phyloP scores from a whole-genome alignment of 208 protist species.

The Kentomonas sorsogonicus region DNA sequence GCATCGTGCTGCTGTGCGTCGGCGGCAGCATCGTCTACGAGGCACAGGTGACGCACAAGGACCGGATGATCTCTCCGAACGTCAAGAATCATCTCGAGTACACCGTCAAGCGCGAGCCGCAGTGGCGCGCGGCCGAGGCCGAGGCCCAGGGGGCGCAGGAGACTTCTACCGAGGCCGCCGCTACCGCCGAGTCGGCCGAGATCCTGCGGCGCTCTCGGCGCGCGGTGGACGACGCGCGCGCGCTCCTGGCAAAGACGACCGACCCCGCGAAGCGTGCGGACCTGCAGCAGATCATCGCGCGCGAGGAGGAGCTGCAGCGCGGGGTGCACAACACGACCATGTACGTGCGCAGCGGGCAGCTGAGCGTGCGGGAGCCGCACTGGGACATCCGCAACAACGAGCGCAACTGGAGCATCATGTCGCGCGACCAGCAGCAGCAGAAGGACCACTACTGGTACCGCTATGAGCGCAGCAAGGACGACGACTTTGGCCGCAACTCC shows the following conservation, averaged over 20 bases:
- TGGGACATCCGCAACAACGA: slow-evolving; percentile 86
- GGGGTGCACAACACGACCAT: slow-evolving; percentile 62
- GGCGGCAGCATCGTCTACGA: slow-evolving; percentile 66
- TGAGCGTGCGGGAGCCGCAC: slow-evolving; percentile 68
- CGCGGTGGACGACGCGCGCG: slow-evolving; percentile 40
- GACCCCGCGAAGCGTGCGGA: slow-evolving; percentile 41
- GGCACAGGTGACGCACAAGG: slow-evolving; percentile 70
- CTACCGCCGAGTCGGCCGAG: slow-evolving; percentile 11
- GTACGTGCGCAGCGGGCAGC: slow-evolving; percentile 68
- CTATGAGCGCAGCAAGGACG: slow-evolving; percentile 68
- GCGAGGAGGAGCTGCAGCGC: slow-evolving; percentile 47
- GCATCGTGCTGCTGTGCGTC: slow-evolving; percentile 38
- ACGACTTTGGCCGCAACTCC: slow-evolving; percentile 79
- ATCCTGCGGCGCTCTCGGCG: slow-evolving; percentile 19
- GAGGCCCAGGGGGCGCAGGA: slow-evolving; percentile 2
- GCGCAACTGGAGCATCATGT: slow-evolving; percentile 80
- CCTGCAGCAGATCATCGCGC: slow-evolving; percentile 51
- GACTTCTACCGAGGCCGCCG: neutral
- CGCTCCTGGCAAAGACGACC: slow-evolving; percentile 38
- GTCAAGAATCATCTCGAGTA: slow-evolving; percentile 85
- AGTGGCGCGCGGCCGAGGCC: slow-evolving; percentile 1
- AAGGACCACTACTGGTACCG: slow-evolving; percentile 89
- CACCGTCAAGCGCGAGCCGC: slow-evolving; percentile 27
- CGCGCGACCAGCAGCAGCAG: slow-evolving; percentile 82
- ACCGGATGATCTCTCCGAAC: slow-evolving; percentile 74